Evolutionary conservation across 768 basidiomycete genomes (phyloP).

Genomic region (Amyloporia xantha): DNA sequence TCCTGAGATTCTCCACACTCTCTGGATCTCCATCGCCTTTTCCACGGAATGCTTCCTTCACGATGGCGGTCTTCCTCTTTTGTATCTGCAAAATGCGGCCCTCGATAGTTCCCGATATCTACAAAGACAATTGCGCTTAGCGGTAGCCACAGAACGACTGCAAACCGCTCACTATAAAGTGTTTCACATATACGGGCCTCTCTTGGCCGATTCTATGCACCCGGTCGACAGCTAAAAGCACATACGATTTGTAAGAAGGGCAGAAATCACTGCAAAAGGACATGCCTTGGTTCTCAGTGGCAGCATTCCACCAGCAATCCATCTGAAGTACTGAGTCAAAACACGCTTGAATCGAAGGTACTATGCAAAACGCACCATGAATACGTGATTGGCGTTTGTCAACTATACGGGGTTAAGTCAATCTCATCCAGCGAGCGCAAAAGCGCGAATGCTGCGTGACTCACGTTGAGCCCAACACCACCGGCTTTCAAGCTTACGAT

Average conservation of each 20-base stretch:
- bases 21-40: constrained; percentile 52
- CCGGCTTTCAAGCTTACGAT: constrained; percentile 84
- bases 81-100: constrained; percentile 77
- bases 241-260: neutral
- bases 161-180: constrained; percentile 63
- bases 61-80: constrained; percentile 79
- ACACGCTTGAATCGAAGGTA: neutral
- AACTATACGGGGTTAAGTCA: constrained; percentile 33
- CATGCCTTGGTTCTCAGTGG: constrained; percentile 71
- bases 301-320: constrained; percentile 93
- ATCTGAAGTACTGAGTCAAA: constrained; percentile 44
- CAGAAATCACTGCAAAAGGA: neutral
- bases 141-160: neutral
- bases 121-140: neutral
- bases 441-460: constrained; percentile 15
- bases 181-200: constrained; percentile 75
- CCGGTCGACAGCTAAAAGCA: constrained; percentile 63
- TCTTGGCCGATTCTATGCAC: constrained; percentile 84
- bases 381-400: constrained; percentile 79
- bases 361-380: constrained; percentile 50
- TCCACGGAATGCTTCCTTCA: constrained; percentile 77
- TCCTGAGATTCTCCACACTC: constrained; percentile 74
- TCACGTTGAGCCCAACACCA: constrained; percentile 83
- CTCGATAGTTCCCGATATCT: constrained; percentile 75
- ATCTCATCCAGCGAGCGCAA: neutral